Conservation (phyloP, 2,329 filamentous ascomycete genomes). For the Pseudogymnoascus sp. region DNA sequence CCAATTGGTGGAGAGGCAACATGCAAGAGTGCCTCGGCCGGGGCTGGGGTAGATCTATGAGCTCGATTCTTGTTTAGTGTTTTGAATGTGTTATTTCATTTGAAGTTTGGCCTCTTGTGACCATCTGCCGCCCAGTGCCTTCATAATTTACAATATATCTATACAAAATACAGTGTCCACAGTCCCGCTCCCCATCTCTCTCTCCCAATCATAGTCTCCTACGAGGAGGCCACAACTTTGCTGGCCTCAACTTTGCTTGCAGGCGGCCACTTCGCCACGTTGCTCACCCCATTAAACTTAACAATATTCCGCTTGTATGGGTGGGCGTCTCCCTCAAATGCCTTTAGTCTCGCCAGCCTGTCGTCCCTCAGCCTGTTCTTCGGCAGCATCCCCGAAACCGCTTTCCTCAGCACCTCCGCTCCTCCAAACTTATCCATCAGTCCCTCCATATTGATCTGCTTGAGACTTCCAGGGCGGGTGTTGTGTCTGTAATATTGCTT, state of each 20-base stretch:
- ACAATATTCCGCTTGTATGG: conserved; percentile 87
- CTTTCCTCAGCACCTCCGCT: conserved; percentile 79
- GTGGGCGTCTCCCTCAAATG: conserved; percentile 86
- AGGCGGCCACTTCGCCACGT: conserved; percentile 20
- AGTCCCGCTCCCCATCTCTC: neutral
- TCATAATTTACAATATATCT: conserved; percentile 8
- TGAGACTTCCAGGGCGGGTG: conserved; percentile 78
- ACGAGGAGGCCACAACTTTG: neutral
- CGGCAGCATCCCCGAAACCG: conserved; percentile 93
- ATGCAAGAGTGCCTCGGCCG: neutral
- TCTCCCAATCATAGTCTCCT: neutral
- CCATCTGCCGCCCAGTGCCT: neutral
- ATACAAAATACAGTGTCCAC: conserved; percentile 6
- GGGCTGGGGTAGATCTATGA: no score
- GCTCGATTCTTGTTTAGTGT: neutral
- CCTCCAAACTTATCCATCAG: conserved; percentile 93
- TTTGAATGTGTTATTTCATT: conserved; percentile 7
- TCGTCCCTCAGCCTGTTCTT: conserved; percentile 91
- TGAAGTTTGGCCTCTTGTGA: neutral
- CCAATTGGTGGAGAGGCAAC: neutral
- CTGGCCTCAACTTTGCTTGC: neutral
- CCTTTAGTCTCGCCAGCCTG: conserved; percentile 80
- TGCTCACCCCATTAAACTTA: conserved; percentile 51
- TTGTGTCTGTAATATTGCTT: conserved; percentile 96
- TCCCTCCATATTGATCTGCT: conserved; percentile 85